A percentile compares a stretch with the other conserved stretches of the same genome.
Conservation (phyloP, 495 filamentous ascomycete genomes). For the Tuber umbilicatum region DNA sequence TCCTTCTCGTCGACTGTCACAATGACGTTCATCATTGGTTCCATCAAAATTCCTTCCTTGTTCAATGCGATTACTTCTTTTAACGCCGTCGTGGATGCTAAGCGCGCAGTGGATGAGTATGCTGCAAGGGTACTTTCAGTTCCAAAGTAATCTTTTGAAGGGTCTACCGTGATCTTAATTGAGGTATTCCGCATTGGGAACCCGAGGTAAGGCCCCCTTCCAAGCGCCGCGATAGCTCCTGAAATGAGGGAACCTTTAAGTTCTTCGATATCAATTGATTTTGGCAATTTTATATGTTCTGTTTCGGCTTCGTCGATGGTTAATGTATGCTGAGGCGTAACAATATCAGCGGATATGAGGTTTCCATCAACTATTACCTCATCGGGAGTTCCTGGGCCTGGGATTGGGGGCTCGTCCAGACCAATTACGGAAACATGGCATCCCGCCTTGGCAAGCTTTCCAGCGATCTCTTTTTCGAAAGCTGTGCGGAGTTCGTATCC, state of each 20-base stretch:
- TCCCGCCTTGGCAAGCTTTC: constrained; percentile 67
- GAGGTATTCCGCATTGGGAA: constrained; percentile 68
- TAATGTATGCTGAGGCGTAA: neutral
- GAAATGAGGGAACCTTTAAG: constrained; percentile 57
- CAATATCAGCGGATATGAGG: constrained; percentile 9
- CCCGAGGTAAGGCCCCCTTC: constrained; percentile 69
- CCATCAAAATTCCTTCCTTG: constrained; percentile 56
- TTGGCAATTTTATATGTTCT: constrained; percentile 21
- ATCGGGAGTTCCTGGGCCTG: constrained; percentile 41
- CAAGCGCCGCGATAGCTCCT: constrained; percentile 75
- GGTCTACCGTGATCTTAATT: constrained; percentile 63
- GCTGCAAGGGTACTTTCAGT: constrained; percentile 64
- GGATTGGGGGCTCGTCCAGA: constrained; percentile 51
- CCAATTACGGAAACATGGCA: constrained; percentile 65
- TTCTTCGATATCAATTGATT: constrained; percentile 37
- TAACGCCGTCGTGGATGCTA: constrained; percentile 62
- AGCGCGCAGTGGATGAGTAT: constrained; percentile 67
- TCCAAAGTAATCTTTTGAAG: constrained; percentile 58
- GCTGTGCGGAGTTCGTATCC: constrained; percentile 53
- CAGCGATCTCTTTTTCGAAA: constrained; percentile 73
- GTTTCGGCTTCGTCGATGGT: constrained; percentile 38
- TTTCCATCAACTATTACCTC: constrained; percentile 28
- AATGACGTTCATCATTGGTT: constrained; percentile 82
- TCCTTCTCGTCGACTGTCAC: constrained; percentile 76
- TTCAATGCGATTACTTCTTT: constrained; percentile 48